Percentiles rank a stretch among this genome's conserved stretches.
phyloP scores from a whole-genome alignment of 1,139 yeast species.

The Scheffersomyces illinoinensis region DNA sequence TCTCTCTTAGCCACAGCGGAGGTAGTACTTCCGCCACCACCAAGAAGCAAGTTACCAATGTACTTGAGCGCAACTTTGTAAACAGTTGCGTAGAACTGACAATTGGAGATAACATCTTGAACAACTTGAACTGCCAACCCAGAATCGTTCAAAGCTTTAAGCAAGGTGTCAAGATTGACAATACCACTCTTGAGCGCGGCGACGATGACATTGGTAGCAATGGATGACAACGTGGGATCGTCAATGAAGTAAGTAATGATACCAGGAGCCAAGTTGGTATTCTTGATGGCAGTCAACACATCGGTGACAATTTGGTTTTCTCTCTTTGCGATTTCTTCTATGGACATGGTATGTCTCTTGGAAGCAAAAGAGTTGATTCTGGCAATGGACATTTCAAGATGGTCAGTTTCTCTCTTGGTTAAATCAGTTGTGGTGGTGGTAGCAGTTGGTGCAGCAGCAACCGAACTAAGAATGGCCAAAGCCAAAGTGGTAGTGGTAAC shows the following conservation, averaged over 20 bases:
- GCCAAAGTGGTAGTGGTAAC: constrained; percentile 31
- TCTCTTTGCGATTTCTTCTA: constrained; percentile 33
- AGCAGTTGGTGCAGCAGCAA: constrained; percentile 38
- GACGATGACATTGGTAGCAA: constrained; percentile 31
- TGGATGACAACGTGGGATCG: constrained; percentile 32
- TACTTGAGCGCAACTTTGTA: constrained; percentile 35
- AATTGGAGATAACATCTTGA: constrained; percentile 38
- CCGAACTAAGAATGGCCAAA: constrained; percentile 32
- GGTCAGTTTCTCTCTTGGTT: constrained; percentile 32
- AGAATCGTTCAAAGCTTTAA: constrained; percentile 44
- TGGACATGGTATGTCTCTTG: constrained; percentile 31
- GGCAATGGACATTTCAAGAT: constrained; percentile 29
- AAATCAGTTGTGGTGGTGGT: constrained; percentile 19
- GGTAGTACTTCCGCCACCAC: constrained; percentile 9
- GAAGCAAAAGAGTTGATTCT: constrained; percentile 27
- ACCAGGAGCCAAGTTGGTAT: constrained; percentile 41
- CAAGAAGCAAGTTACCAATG: constrained; percentile 36
- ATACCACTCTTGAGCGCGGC: constrained; percentile 33
- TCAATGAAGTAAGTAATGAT: constrained; percentile 35
- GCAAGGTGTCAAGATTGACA: constrained; percentile 38
- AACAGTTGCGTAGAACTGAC: constrained; percentile 43
- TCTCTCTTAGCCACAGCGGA: constrained; percentile 5
- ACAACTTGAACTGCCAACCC: constrained; percentile 45
- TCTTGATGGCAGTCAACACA: constrained; percentile 39
- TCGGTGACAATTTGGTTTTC: constrained; percentile 46